Conservation (phyloP, 2,329 filamentous ascomycete species). For the Colletotrichum endophyticum region DNA sequence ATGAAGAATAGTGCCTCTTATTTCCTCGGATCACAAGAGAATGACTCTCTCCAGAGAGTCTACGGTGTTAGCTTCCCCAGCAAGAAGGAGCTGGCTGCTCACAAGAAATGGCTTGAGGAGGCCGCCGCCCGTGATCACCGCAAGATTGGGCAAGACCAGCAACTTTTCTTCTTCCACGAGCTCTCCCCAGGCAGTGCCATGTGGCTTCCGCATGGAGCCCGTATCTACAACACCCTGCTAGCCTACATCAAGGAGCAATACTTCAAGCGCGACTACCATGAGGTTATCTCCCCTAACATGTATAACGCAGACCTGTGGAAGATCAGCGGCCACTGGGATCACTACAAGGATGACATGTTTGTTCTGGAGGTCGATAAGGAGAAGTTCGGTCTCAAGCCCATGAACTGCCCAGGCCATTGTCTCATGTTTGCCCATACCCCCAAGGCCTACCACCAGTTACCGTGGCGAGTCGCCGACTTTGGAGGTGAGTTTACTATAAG, state of each 20-base stretch:
- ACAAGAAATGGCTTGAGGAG: constrained; percentile 95
- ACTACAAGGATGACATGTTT: constrained; percentile 87
- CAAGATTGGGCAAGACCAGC: constrained; percentile 92
- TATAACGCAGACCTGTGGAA: constrained; percentile 95
- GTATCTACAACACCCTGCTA: constrained; percentile 90
- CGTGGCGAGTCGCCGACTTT: constrained; percentile 93
- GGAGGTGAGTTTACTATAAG: constrained; percentile 60
- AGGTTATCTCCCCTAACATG: constrained; percentile 93
- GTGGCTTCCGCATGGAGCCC: constrained; percentile 89
- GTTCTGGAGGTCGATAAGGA: constrained; percentile 81
- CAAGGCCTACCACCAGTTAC: constrained; percentile 87
- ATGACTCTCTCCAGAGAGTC: constrained; percentile 95
- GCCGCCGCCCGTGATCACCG: constrained; percentile 97
- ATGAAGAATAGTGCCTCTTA: constrained; percentile 78
- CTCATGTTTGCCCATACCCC: constrained; percentile 84
- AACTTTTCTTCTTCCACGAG: constrained; percentile 97
- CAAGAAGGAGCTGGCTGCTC: constrained; percentile 92
- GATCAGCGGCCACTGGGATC: constrained; percentile 89
- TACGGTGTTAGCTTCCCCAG: constrained; percentile 95
- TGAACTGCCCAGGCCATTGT: constrained; percentile 98
- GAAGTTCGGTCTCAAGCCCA: constrained; percentile 81
- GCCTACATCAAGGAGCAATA: constrained; percentile 85
- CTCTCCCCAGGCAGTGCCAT: constrained; percentile 92
- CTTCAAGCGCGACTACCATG: constrained; percentile 90
- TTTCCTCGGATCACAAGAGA: constrained; percentile 91